Evolutionary conservation across 2,329 filamentous ascomycete genomes (phyloP).

Genomic region (Metarhizium brunneum): DNA sequence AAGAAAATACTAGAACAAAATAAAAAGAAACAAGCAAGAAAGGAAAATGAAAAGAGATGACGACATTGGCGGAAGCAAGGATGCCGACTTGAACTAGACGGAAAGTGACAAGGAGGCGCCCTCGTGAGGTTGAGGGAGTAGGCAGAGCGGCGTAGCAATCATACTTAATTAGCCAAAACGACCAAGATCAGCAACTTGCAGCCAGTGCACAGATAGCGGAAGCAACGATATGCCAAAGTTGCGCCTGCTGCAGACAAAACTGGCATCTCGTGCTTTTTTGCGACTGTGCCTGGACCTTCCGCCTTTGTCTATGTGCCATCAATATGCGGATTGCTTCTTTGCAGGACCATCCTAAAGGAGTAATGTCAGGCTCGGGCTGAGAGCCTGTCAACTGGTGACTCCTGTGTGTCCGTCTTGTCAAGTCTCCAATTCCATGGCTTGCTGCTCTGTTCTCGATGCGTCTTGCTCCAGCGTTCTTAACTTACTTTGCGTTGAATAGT

Average conservation of each 20-base stretch:
- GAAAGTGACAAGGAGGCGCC: neutral
- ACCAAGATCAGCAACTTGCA: neutral
- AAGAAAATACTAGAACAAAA: neutral
- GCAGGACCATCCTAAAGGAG: too few species aligned
- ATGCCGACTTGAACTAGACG: neutral
- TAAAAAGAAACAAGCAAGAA: neutral
- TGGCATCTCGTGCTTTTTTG: neutral
- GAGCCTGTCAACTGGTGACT: neutral
- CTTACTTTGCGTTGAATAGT: slow-evolving; percentile 50
- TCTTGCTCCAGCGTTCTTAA: slow-evolving; percentile 5
- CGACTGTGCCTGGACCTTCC: neutral
- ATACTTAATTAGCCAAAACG: neutral
- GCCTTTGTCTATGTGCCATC: neutral
- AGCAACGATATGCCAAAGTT: neutral
- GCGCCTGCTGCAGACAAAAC: neutral
- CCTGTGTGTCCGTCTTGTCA: neutral
- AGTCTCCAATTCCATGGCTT: neutral
- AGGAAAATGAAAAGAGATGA: neutral
- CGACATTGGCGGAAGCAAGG: neutral
- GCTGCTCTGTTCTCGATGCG: neutral
- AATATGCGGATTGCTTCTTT: too few species aligned
- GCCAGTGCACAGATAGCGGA: neutral
- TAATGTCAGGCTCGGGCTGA: neutral
- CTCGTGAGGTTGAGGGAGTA: too few species aligned
- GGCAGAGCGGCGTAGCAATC: too few species aligned